Conservation (phyloP, 75 land plant genomes). For the Chamaecyparis obtusa region DNA sequence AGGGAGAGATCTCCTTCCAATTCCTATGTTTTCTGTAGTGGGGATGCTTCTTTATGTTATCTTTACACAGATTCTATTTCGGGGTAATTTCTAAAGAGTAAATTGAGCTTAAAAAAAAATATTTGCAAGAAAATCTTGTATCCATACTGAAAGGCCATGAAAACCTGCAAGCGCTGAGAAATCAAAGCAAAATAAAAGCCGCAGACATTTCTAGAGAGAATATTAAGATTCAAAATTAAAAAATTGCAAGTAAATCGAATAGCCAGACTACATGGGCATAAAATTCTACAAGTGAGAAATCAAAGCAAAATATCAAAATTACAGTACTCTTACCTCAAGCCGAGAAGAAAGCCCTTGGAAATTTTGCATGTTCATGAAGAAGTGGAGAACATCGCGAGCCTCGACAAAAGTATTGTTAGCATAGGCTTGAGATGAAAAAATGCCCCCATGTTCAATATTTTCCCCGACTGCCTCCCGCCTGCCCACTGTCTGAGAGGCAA, state of each 20-base stretch:
- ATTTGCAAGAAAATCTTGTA: too few relatives aligned
- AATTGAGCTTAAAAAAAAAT: too few relatives aligned
- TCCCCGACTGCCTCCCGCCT: neutral
- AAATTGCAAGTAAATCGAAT: neutral
- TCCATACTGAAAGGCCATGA: too few relatives aligned
- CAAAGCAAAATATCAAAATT: too few relatives aligned
- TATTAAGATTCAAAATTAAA: neutral
- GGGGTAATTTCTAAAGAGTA: too few relatives aligned
- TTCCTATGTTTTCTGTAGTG: too few relatives aligned
- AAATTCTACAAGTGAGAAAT: neutral
- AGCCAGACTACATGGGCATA: neutral
- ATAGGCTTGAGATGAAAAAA: neutral
- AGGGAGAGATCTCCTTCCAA: too few relatives aligned
- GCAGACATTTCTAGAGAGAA: neutral
- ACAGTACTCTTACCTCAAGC: constrained; percentile 1
- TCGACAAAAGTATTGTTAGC: neutral
- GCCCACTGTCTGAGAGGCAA: constrained; percentile 7
- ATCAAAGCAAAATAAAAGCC: neutral
- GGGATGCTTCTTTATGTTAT: too few relatives aligned
- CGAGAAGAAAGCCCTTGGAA: neutral
- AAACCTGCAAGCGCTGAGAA: too few relatives aligned
- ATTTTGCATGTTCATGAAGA: neutral
- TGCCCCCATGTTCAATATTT: neutral
- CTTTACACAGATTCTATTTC: too few relatives aligned
- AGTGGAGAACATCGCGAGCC: neutral